Evolutionary conservation across 2,329 filamentous ascomycete species (phyloP), one percentile per base, ranked within the genome.

Genomic region (Beauveria caledonica): DNA sequence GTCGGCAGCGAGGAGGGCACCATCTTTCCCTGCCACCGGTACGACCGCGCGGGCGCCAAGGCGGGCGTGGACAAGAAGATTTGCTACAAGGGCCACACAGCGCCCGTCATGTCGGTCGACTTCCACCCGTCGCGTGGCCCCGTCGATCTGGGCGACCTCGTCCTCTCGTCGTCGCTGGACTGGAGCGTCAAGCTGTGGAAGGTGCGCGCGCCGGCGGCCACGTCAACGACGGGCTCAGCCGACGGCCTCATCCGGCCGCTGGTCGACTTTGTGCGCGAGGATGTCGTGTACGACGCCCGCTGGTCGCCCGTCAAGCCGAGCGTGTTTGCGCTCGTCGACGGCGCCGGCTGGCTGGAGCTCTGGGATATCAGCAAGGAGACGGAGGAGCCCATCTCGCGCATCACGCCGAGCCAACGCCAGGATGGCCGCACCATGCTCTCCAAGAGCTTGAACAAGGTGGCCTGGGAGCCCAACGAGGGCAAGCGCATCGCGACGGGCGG

Each of bases 151-250:
- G 92, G 93, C 29, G 95, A 99, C 69, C 79, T 99, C 6, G 90
- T 97, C 62, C 83, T 99, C 54, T 92, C 88, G n/a, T 89, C 90
- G 4, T 93, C 89, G 48, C 80, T 99, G 8, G 94, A 99, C 77
- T 99, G 94, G 94, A 95, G 88, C 66, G 92, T 97, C 66, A 97
- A 96, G 76, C 79, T 99, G 17, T 99, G 94, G 94, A 94, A 94
- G 73, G 89, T 96, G 15, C 88, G 92, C 45, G 87, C 90, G 1
- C 89, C 90, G 1, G 88, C 88, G 0, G 87, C 88, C 2, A 87
- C 85, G 5, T 85, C 84, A 17, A 87, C 87, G 0, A 79, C 80
- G 27, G 80, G 77, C 13, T 73, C 76, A 25, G 66, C 78, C 66
- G 79, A 83, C 64, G 76, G 78, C 46, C 72, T 75, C 39, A 86